Percentiles rank a stretch among this genome's conserved stretches.
These are phyloP conservation scores for Pleurotus citrinopileatus DNA, from an alignment of 768 basidiomycete genomes.

Conservation along the genomic window DNA sequence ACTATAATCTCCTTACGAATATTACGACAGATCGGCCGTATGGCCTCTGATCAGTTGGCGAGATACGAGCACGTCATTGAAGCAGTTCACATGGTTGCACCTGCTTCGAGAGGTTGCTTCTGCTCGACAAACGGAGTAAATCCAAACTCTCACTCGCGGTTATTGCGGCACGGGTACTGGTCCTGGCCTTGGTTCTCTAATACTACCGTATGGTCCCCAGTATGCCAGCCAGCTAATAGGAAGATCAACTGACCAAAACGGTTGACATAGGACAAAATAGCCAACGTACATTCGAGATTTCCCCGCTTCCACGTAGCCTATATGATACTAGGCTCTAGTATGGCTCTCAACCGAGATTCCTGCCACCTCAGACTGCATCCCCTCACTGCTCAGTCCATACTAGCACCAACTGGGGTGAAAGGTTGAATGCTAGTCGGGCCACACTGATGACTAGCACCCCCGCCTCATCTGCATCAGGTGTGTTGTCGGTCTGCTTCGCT, in stretches of 20 bases:
- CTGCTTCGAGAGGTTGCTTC: background rate
- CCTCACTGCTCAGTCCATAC: background rate
- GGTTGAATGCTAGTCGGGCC: slow-evolving; percentile 3
- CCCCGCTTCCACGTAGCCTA: slow-evolving; percentile 5
- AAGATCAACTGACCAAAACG: slow-evolving; percentile 8
- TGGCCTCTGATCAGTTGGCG: background rate
- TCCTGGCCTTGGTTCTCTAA: background rate
- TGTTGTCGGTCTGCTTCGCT: slow-evolving; percentile 5
- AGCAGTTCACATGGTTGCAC: background rate
- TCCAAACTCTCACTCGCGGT: background rate
- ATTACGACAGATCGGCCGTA: background rate
- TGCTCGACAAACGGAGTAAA: background rate
- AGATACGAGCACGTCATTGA: background rate
- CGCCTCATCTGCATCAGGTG: slow-evolving; percentile 7
- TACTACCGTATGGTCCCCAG: background rate
- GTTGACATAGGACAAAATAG: background rate
- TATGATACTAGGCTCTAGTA: slow-evolving; percentile 8
- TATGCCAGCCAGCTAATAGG: slow-evolving; percentile 6
- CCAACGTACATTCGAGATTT: slow-evolving; percentile 8
- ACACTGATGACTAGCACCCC: slow-evolving; percentile 10
- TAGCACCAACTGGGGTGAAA: background rate
- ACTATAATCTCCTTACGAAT: slow-evolving; percentile 4
- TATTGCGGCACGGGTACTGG: background rate
- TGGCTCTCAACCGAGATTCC: background rate
- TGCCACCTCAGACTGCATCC: slow-evolving; percentile 5